A percentile compares a stretch with the other conserved stretches of the same genome.
Evolutionary conservation across 1,139 yeast genomes (phyloP).

Genomic region (Candida albicans): DNA sequence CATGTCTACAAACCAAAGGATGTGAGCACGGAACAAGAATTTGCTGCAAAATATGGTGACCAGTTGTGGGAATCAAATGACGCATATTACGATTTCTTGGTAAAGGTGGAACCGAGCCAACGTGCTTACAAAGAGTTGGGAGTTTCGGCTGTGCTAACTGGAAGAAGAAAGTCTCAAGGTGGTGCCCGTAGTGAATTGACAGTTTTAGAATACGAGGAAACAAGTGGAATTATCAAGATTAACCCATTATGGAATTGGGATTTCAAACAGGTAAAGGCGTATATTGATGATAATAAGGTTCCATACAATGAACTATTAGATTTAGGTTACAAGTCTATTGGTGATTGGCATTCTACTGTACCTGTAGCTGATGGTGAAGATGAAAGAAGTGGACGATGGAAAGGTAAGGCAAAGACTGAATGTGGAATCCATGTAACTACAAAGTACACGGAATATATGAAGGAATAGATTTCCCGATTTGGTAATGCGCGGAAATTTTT

Average conservation of each 20-base stretch:
- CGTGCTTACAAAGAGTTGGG: conserved; percentile 74
- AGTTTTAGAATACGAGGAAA: conserved; percentile 72
- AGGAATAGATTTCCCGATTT: background rate
- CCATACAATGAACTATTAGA: conserved; percentile 86
- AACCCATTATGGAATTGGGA: conserved; percentile 89
- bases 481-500: conserved; percentile 3
- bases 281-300: conserved; percentile 67
- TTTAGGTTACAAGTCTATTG: conserved; percentile 86
- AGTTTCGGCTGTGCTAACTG: conserved; percentile 85
- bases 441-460: conserved; percentile 62
- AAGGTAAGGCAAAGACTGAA: conserved; percentile 88
- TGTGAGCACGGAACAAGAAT: conserved; percentile 59
- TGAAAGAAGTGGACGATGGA: conserved; percentile 96
- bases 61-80: conserved; percentile 85
- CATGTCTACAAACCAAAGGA: conserved; percentile 68
- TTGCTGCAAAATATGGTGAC: conserved; percentile 67
- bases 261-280: conserved; percentile 66
- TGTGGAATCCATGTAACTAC: conserved; percentile 91
- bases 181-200: conserved; percentile 75
- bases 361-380: conserved; percentile 93
- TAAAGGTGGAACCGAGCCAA: conserved; percentile 90
- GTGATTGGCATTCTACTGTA: conserved; percentile 93
- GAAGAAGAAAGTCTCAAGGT: conserved; percentile 89
- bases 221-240: conserved; percentile 72
- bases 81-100: conserved; percentile 76